Base-by-base conservation (phyloP, 768 basidiomycete species). In the Leccinum broughii region DNA sequence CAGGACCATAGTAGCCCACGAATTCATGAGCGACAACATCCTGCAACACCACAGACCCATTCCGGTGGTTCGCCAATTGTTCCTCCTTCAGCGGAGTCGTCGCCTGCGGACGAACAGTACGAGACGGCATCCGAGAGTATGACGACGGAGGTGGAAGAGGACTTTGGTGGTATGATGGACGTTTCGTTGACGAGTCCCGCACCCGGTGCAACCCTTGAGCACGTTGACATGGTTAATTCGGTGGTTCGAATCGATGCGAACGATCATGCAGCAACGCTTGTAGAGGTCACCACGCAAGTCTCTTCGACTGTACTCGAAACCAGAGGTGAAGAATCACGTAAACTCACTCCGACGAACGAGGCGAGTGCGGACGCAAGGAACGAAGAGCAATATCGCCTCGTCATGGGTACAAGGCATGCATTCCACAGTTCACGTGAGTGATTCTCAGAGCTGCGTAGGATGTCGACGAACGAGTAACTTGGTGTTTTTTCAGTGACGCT, bases 351-450 rank as follows among this genome's bases (percentile, higher is more conserved):
- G 1, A 65, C 62, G 26, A 77, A 82, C 51, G 75, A 77, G 17
- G 61, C 62, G 6, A 67, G 76, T n/a, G 69, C 76, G 15, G 78
- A 83, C 51, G 71, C 77, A 48, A 77, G 77, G 62, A 80, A 88
- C 59, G 92, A 93, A 74, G 76, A 85, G 61, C 78, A 84, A 60
- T 93, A 92, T 69, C 77, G 91, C 32, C 77, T 88, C 60, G 74
- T 88, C 57, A 50, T 55, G 7, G 62, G 55, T 22, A 73, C 88
- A 51, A 80, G 78, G 48, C 92, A 93, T 62, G 77, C 82, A 26
- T 92, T 86, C 73, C 86, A 93, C 69, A 79, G 82, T 22, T 84
- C 86, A 14, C 67, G 90, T 90, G 66, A 64, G 87, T 75, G 22
- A 14, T 8, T 13, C 24, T 22, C 13, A 26, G 24, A 15, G 24